Conservation (phyloP, 2,329 filamentous ascomycete species). For the Neofusicoccum parvum region DNA sequence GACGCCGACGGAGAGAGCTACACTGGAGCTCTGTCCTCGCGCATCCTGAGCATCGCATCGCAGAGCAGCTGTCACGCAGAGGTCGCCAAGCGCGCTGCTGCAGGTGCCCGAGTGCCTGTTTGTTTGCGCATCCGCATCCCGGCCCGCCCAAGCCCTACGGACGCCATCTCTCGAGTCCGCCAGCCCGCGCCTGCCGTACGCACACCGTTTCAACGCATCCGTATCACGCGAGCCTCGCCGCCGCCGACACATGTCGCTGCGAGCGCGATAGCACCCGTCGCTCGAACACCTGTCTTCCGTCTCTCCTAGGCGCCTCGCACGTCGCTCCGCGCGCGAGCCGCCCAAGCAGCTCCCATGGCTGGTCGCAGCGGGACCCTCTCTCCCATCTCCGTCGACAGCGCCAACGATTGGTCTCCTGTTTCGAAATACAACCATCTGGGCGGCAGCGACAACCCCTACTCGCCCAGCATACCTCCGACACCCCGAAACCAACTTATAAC, state of each 20-base stretch:
- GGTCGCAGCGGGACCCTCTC: slow-evolving; percentile 43
- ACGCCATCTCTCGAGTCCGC: slow-evolving; percentile 12
- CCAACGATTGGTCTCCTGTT: slow-evolving; percentile 45
- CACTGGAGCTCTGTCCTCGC: slow-evolving; percentile 4
- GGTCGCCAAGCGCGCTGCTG: slow-evolving; percentile 5
- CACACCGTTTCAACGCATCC: not conserved
- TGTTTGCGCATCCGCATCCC: slow-evolving; percentile 3
- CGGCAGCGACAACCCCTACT: slow-evolving; percentile 40
- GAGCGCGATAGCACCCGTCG: slow-evolving; percentile 1
- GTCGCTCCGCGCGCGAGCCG: slow-evolving; percentile 2
- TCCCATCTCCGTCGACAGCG: slow-evolving; percentile 41
- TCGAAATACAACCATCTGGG: slow-evolving; percentile 40
- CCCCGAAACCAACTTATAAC: slow-evolving; percentile 34
- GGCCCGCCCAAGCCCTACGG: not conserved
- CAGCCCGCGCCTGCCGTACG: not conserved
- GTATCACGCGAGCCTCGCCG: not conserved
- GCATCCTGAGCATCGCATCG: not conserved
- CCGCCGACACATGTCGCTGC: slow-evolving; percentile 13
- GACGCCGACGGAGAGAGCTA: not conserved
- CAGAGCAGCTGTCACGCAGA: not conserved
- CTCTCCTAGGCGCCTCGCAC: not conserved
- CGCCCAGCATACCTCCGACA: slow-evolving; percentile 37
- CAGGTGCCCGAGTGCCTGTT: slow-evolving; percentile 3
- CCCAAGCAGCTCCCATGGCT: slow-evolving; percentile 31
- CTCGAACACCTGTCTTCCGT: not conserved